phyloP scores from a whole-genome alignment of 176 grass and related monocot species.

The Miscanthus lutarioriparius region DNA sequence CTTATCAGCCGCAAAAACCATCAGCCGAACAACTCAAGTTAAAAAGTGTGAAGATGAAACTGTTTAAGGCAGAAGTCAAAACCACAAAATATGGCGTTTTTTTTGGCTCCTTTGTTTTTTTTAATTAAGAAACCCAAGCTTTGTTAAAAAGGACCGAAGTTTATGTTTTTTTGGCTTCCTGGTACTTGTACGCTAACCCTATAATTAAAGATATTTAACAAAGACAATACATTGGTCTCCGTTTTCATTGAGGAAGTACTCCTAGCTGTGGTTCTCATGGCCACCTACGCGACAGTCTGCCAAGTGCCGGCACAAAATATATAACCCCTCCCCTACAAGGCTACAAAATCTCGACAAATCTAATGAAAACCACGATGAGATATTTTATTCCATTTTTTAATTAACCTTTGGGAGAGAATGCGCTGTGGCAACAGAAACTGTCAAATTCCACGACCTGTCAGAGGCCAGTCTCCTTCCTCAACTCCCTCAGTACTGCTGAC shows the following conservation, averaged over 20 bases:
- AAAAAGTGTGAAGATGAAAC: too few species aligned
- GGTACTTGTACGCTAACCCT: too few species aligned
- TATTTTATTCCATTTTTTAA: not conserved
- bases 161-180: too few species aligned
- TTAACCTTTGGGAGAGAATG: not conserved
- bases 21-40: too few species aligned
- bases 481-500: not conserved
- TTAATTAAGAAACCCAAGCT: too few species aligned
- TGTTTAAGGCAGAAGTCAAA: too few species aligned
- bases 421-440: not conserved
- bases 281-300: not conserved
- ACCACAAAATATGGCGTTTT: too few species aligned
- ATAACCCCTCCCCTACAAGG: too few species aligned
- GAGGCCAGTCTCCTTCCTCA: not conserved
- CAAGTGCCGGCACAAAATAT: not conserved
- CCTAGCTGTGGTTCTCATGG: not conserved
- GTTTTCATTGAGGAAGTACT: too few species aligned
- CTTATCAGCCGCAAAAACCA: too few species aligned
- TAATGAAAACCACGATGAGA: not conserved
- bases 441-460: conserved; percentile 35
- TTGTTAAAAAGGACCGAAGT: too few species aligned
- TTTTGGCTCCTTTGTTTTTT: too few species aligned
- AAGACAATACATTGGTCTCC: not conserved
- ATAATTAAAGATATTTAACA: not conserved
- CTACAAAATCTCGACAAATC: not conserved